phyloP scores from a whole-genome alignment of 495 filamentous ascomycete species.

The Cercophora scortea region DNA sequence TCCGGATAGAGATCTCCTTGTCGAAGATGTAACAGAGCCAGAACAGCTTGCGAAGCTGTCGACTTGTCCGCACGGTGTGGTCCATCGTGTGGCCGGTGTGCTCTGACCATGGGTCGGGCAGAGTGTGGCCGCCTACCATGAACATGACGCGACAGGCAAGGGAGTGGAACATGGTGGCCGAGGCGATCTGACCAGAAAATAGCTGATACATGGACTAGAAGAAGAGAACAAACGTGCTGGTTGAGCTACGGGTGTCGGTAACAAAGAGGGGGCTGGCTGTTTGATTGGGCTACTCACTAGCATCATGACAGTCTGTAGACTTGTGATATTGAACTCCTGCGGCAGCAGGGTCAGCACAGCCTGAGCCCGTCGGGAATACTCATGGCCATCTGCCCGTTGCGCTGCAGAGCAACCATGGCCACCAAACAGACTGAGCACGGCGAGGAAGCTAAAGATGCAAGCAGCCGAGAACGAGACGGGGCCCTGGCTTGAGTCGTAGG shows the following conservation, averaged over 20 bases:
- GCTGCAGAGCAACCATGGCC: background rate
- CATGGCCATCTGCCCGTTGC: conserved; percentile 27
- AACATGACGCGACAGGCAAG: conserved; percentile 39
- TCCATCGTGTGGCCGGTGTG: conserved; percentile 1
- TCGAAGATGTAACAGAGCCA: conserved; percentile 48
- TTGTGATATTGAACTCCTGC: conserved; percentile 33
- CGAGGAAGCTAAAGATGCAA: conserved; percentile 40
- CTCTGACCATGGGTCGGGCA: conserved; percentile 7
- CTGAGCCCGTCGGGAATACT: conserved; percentile 29
- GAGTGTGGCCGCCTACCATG: conserved; percentile 37
- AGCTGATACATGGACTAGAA: conserved; percentile 35
- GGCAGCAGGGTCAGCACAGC: conserved; percentile 32
- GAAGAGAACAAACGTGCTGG: background rate
- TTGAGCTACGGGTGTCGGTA: background rate
- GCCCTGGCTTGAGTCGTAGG: conserved; percentile 20
- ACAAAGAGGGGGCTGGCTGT: background rate
- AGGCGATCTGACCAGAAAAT: conserved; percentile 38
- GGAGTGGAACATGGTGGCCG: conserved; percentile 33
- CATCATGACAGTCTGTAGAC: conserved; percentile 36
- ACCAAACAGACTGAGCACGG: conserved; percentile 27
- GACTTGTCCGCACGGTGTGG: background rate
- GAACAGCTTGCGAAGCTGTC: conserved; percentile 41
- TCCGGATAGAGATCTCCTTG: conserved; percentile 43
- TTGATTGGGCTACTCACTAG: conserved; percentile 25
- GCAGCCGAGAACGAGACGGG: conserved; percentile 20